A percentile compares a stretch with the other conserved stretches of the same genome.
Conservation (phyloP, 805 yeast species). For the Candida andamanensis region DNA sequence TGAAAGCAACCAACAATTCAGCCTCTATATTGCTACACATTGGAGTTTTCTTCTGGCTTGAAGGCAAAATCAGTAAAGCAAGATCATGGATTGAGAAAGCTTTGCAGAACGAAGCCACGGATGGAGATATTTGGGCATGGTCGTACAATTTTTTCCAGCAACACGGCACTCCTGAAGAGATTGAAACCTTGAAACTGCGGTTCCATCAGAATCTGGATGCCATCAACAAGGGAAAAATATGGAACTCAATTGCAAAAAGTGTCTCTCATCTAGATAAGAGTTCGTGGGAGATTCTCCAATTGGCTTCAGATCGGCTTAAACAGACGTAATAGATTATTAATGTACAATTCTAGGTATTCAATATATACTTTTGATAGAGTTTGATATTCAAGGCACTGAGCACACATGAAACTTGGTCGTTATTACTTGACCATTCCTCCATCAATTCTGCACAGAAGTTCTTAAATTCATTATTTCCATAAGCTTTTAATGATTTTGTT, state of each 20-base stretch:
- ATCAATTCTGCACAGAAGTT: conserved; percentile 45
- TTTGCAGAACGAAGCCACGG: conserved; percentile 44
- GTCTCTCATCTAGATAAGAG: conserved; percentile 40
- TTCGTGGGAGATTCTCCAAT: conserved; percentile 35
- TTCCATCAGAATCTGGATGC: conserved; percentile 36
- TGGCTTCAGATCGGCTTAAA: conserved; percentile 14
- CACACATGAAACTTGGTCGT: conserved; percentile 71
- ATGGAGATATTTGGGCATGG: conserved; percentile 81
- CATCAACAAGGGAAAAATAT: conserved; percentile 58
- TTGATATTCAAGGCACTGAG: conserved; percentile 69
- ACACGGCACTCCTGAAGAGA: conserved; percentile 34
- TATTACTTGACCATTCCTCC: conserved; percentile 61
- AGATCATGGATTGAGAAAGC: conserved; percentile 73
- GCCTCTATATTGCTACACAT: conserved; percentile 55
- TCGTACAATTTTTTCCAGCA: conserved; percentile 41
- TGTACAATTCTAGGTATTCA: conserved; percentile 2
- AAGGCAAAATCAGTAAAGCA: conserved; percentile 60
- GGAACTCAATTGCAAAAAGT: conserved; percentile 52
- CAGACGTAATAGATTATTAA: too few species aligned
- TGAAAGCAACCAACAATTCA: conserved; percentile 59
- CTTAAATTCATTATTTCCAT: conserved; percentile 36
- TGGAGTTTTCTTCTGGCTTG: conserved; percentile 63
- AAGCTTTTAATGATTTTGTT: conserved; percentile 50
- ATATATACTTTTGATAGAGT: conserved; percentile 44
- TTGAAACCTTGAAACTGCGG: conserved; percentile 25